Base-by-base conservation (phyloP, 352 stramenopile genomes). In the Phytophthora melonis region DNA sequence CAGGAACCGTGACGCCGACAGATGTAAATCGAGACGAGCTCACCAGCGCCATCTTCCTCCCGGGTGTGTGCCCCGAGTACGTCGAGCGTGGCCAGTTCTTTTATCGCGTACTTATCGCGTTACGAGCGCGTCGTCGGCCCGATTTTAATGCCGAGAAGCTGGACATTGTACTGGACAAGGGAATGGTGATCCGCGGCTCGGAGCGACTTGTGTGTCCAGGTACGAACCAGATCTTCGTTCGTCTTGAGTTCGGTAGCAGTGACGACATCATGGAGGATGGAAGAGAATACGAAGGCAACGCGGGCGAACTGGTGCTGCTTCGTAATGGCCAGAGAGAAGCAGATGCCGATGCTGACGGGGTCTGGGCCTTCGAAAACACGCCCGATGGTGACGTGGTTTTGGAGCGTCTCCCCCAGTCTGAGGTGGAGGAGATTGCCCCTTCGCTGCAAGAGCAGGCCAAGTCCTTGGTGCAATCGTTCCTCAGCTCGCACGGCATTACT, bases 361-460 rank as follows among this genome's bases (percentile, higher is more conserved):
- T 89, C 1, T 93, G 85, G 87, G 81, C 83, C 11, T 93, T 90
- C 57, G 83, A 91, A 72, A 92, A 88, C 50, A 90, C 87, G 0
- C 65, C 74, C 10, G 80, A 91, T 32, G 86, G 86, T 0, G 81
- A 80, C 1, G 70, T 91, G 3, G 85, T 91, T 11, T 72, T 93
- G 4, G 85, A 95, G 58, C 79, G 87, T 2, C 66, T 95, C 4
- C 76, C 88, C 3, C 82, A 92, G 43, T 84, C 79, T 70, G 21
- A 16, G 10, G n/a, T 65, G 3, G 76, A 84, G 53, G 73, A 76
- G 19, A 68, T 71, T 47, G 65, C 70, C 1, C 61, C 71, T 27
- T 39, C 70, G 5, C 62, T 95, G 11, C 84, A 88, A 63, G 84
- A 94, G 16, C 88, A 93, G 68, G 84, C 87, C 2, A 93, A 93